phyloP scores from a whole-genome alignment of 495 filamentous ascomycete species.

The Saxispiralis lemnorum region DNA sequence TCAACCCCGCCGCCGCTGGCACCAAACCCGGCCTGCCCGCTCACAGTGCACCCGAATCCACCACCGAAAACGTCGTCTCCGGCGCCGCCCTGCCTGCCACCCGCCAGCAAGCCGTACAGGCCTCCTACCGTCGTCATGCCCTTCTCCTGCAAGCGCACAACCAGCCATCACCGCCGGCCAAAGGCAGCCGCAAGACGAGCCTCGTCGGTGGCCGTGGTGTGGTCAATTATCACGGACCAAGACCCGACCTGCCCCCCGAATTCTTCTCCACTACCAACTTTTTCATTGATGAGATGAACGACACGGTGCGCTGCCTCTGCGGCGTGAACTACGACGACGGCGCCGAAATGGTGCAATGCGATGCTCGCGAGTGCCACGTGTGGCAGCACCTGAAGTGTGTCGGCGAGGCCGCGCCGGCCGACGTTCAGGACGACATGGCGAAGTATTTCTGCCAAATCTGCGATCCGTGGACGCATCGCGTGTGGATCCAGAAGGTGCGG shows the following conservation, averaged over 20 bases:
- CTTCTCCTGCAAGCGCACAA: not conserved
- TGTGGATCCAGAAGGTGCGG: constrained; percentile 4
- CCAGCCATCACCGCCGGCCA: not conserved
- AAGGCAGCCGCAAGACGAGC: not conserved
- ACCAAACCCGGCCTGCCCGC: not conserved
- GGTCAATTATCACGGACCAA: too few relatives aligned
- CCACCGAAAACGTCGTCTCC: constrained; percentile 1
- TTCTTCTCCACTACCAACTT: constrained; percentile 5
- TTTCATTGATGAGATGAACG: not conserved
- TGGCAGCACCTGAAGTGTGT: constrained; percentile 13
- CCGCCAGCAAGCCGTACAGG: constrained; percentile 4
- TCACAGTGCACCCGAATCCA: too few relatives aligned
- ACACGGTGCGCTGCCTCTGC: constrained; percentile 6
- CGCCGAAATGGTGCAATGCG: constrained; percentile 3
- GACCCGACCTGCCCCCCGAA: constrained; percentile 9
- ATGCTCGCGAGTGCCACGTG: constrained; percentile 2
- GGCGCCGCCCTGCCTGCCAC: constrained; percentile 7
- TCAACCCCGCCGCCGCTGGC: too few relatives aligned
- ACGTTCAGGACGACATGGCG: not conserved
- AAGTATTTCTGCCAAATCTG: constrained; percentile 9
- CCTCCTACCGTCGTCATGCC: not conserved
- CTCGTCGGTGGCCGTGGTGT: too few relatives aligned
- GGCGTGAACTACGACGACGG: constrained; percentile 5
- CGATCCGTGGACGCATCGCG: constrained; percentile 9
- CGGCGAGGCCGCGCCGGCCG: constrained; percentile 3